A percentile compares a stretch with the other conserved stretches of the same genome.
Conservation (phyloP, 805 yeast species). For the Zygoascus tannicola region DNA sequence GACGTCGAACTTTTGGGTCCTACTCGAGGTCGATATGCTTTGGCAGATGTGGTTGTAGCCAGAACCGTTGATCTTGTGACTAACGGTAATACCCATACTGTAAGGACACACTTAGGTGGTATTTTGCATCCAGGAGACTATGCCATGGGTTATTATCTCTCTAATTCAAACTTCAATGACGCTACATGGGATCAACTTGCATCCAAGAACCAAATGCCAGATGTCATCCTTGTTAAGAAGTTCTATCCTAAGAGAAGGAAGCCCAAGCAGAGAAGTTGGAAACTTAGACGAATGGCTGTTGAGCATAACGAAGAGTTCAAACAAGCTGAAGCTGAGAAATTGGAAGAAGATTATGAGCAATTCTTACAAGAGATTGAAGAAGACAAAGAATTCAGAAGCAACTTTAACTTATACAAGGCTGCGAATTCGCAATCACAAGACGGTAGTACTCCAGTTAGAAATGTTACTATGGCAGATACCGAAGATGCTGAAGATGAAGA, state of each 20-base stretch:
- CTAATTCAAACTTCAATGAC: slow-evolving; percentile 75
- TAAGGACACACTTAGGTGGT: slow-evolving; percentile 84
- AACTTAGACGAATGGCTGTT: slow-evolving; percentile 92
- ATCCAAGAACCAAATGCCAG: slow-evolving; percentile 44
- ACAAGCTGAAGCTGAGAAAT: slow-evolving; percentile 80
- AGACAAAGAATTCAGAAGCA: slow-evolving; percentile 87
- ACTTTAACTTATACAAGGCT: slow-evolving; percentile 80
- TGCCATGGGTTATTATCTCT: slow-evolving; percentile 74
- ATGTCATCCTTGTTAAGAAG: slow-evolving; percentile 83
- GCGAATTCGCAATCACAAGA: slow-evolving; percentile 20
- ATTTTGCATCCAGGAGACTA: slow-evolving; percentile 90
- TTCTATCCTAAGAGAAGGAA: slow-evolving; percentile 70
- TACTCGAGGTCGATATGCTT: slow-evolving; percentile 62
- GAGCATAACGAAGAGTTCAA: slow-evolving; percentile 49
- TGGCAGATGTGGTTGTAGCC: slow-evolving; percentile 80
- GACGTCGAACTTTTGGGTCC: slow-evolving; percentile 89
- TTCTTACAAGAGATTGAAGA: slow-evolving; percentile 97
- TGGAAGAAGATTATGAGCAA: slow-evolving; percentile 88
- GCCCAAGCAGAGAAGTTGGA: slow-evolving; percentile 78
- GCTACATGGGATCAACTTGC: slow-evolving; percentile 59
- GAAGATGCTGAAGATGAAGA: slow-evolving; percentile 16
- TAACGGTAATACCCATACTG: slow-evolving; percentile 56
- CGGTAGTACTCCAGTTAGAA: slow-evolving; percentile 10
- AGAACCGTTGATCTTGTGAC: slow-evolving; percentile 61
- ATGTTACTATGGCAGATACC: slow-evolving; percentile 16